A percentile compares a stretch with the other conserved stretches of the same genome.
Conservation (phyloP, 2,329 filamentous ascomycete genomes). For the Hypoxylon sp. region DNA sequence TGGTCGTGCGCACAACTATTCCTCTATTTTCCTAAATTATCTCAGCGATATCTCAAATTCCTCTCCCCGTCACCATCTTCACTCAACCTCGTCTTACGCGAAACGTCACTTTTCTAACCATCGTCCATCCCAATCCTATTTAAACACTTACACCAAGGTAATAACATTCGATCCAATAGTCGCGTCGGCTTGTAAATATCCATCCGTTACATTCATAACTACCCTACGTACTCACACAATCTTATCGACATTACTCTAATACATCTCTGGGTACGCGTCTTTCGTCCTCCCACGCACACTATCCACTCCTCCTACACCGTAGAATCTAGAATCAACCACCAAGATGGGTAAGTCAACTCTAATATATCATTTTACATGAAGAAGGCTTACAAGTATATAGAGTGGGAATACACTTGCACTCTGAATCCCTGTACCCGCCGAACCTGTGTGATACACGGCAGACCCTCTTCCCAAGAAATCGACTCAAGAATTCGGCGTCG, state of each 20-base stretch:
- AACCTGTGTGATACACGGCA: conserved; percentile 11
- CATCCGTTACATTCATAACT: not conserved
- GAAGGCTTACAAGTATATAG: not conserved
- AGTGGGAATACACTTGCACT: not conserved
- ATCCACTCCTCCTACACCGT: not conserved
- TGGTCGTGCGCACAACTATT: not conserved
- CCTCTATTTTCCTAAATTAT: not conserved
- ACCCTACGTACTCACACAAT: not conserved
- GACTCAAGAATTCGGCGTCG: not conserved
- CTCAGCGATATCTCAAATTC: not conserved
- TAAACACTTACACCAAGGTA: not conserved
- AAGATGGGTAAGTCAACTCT: not conserved
- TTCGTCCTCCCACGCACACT: not conserved
- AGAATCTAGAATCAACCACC: not conserved
- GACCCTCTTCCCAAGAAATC: not conserved
- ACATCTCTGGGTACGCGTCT: too few species aligned
- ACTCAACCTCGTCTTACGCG: not conserved
- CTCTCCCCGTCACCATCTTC: not conserved
- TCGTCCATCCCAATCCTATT: not conserved
- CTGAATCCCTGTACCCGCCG: not conserved
- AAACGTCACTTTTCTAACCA: not conserved
- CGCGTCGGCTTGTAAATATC: not conserved
- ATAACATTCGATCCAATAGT: not conserved
- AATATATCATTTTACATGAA: not conserved
- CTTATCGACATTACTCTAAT: too few species aligned